Conservation (phyloP, 805 yeast genomes). For the Zygosaccharomyces gambellarensis region DNA sequence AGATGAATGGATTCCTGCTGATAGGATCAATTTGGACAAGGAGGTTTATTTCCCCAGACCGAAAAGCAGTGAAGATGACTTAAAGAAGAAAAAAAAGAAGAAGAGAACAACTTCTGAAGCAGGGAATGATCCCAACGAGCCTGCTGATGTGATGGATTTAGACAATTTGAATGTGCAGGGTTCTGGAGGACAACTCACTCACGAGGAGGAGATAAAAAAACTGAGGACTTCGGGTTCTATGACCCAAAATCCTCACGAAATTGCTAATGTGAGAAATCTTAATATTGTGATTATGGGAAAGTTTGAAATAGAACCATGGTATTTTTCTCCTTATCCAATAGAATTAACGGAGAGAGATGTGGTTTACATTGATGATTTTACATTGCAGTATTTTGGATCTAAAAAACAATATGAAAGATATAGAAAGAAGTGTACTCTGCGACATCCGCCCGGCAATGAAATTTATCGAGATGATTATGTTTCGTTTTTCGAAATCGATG, state of each 20-base stretch:
- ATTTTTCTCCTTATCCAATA: constrained; percentile 93
- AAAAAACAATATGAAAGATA: constrained; percentile 88
- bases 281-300: constrained; percentile 77
- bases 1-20: constrained; percentile 86
- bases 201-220: constrained; percentile 91
- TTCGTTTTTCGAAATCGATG: constrained; percentile 96
- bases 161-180: constrained; percentile 87
- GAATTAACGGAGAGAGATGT: constrained; percentile 91
- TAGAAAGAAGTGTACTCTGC: constrained; percentile 77
- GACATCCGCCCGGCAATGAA: constrained; percentile 98
- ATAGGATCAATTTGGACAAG: constrained; percentile 64
- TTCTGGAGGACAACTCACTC: constrained; percentile 56
- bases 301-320: constrained; percentile 96
- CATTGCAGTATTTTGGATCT: constrained; percentile 84
- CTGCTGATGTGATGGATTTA: constrained; percentile 71
- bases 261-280: constrained; percentile 85
- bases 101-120: constrained; percentile 31
- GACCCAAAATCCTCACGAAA: constrained; percentile 85
- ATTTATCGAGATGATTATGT: constrained; percentile 89
- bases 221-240: constrained; percentile 93
- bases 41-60: constrained; percentile 71
- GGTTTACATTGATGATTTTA: constrained; percentile 86
- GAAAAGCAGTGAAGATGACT: constrained; percentile 44
- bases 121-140: constrained; percentile 28
- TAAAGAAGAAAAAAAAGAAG: constrained; percentile 31